Conservation (phyloP, 108 stramenopile species). For the Fistulifera pelliculosa region DNA sequence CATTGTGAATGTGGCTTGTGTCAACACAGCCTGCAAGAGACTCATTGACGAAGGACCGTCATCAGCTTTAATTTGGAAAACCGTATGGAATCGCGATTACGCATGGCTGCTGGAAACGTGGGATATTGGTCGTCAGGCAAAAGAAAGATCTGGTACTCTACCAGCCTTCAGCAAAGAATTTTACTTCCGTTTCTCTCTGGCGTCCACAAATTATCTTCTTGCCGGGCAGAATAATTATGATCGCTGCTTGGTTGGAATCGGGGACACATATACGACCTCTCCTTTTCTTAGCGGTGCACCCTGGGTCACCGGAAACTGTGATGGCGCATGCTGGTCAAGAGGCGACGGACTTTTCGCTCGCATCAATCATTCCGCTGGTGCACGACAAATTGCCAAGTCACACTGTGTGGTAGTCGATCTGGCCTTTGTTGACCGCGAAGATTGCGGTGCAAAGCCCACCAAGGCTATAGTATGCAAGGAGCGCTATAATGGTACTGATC, state of each 20-base stretch:
- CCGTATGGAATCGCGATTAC: conserved; percentile 66
- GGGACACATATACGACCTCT: conserved; percentile 87
- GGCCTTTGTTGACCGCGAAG: conserved; percentile 17
- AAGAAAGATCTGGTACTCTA: conserved; percentile 30
- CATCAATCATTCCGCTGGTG: conserved; percentile 72
- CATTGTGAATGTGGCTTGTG: conserved; percentile 51
- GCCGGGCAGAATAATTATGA: conserved; percentile 57
- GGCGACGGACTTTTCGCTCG: conserved; percentile 86
- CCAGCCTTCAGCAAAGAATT: conserved; percentile 42
- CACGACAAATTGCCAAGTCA: conserved; percentile 41
- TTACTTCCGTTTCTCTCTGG: conserved; percentile 64
- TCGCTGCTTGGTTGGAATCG: conserved; percentile 77
- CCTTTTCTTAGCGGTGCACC: conserved; percentile 82
- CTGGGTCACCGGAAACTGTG: conserved; percentile 87
- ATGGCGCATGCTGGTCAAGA: conserved; percentile 85
- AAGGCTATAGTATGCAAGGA: background rate
- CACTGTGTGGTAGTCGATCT: conserved; percentile 57
- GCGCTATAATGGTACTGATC: too few species aligned
- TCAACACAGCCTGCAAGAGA: conserved; percentile 13
- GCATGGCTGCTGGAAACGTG: conserved; percentile 55
- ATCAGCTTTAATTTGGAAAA: conserved; percentile 45
- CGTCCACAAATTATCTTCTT: conserved; percentile 61
- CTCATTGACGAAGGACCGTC: conserved; percentile 18
- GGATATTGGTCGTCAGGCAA: conserved; percentile 51
- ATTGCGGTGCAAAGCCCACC: conserved; percentile 23